phyloP scores from a whole-genome alignment of 2,329 filamentous ascomycete genomes.

The Fusarium euwallaceae region DNA sequence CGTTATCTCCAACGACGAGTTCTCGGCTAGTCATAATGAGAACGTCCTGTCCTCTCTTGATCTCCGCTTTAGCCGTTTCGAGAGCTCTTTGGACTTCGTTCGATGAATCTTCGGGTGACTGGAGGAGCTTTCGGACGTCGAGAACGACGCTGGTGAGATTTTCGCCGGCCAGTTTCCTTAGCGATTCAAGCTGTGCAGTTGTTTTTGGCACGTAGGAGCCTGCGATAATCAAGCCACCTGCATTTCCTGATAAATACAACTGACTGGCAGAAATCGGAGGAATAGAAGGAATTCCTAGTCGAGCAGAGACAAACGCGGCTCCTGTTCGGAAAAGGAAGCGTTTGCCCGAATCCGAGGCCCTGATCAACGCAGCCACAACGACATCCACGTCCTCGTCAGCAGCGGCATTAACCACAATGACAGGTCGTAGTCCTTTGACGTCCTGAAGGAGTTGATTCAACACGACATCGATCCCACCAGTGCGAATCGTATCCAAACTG shows the following conservation, averaged over 20 bases:
- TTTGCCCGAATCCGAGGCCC: conserved; percentile 49
- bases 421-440: conserved; percentile 44
- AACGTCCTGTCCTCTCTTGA: conserved; percentile 63
- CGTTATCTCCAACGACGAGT: conserved; percentile 61
- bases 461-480: conserved; percentile 59
- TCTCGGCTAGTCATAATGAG: conserved; percentile 71
- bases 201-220: conserved; percentile 72
- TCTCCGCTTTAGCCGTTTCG: conserved; percentile 52
- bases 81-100: conserved; percentile 50
- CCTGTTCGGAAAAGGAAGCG: conserved; percentile 57
- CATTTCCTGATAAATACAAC: conserved; percentile 53
- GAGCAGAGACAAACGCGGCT: conserved; percentile 59
- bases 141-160: conserved; percentile 62
- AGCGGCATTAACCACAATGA: conserved; percentile 66
- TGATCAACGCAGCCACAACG: conserved; percentile 63
- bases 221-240: conserved; percentile 67
- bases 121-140: conserved; percentile 62
- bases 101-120: conserved; percentile 50
- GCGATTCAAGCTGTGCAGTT: conserved; percentile 63
- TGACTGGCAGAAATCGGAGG: conserved; percentile 62
- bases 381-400: conserved; percentile 68
- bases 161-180: conserved; percentile 54
- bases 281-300: conserved; percentile 65
- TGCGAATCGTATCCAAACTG: conserved; percentile 61
- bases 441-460: conserved; percentile 55